A percentile compares a stretch with the other conserved stretches of the same genome.
phyloP scores from a whole-genome alignment of 1,284 basidiomycete genomes.

The Volvariella volvacea region DNA sequence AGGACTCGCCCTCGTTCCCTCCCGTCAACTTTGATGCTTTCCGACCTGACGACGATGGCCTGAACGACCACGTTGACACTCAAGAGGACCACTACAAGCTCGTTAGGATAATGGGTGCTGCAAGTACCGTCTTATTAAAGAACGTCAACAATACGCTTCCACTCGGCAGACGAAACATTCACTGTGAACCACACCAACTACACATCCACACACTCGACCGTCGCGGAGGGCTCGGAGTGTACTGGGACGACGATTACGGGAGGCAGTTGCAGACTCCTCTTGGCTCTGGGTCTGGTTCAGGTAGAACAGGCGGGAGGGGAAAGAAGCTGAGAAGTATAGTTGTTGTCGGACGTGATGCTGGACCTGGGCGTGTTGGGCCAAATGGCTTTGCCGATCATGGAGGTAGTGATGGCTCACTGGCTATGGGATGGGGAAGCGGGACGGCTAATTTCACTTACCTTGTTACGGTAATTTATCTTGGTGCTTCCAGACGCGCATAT shows the following conservation, averaged over 20 bases:
- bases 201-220: constrained; percentile 33
- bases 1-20: constrained; percentile 59
- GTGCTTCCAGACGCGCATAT: too few species aligned
- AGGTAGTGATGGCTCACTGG: constrained; percentile 64
- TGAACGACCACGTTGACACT: constrained; percentile 68
- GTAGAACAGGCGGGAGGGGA: constrained; percentile 34
- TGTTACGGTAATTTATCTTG: constrained; percentile 37
- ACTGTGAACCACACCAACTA: constrained; percentile 40
- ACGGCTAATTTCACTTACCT: constrained; percentile 58
- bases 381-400: constrained; percentile 65
- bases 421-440: constrained; percentile 82
- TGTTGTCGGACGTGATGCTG: constrained; percentile 65
- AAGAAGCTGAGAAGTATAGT: constrained; percentile 44
- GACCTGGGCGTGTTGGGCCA: constrained; percentile 61
- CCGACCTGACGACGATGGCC: constrained; percentile 38
- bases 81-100: constrained; percentile 65
- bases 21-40: constrained; percentile 56
- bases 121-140: constrained; percentile 78
- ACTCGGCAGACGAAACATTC: constrained; percentile 36
- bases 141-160: constrained; percentile 64
- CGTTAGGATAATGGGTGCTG: constrained; percentile 70
- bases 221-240: constrained; percentile 30
- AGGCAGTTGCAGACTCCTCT: too few species aligned
- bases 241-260: constrained; percentile 31
- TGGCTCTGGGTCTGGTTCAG: too few species aligned